A percentile compares a stretch with the other conserved stretches of the same genome.
Evolutionary conservation across 2,329 filamentous ascomycete genomes (phyloP).

Genomic region (Fusarium fracticaudum): DNA sequence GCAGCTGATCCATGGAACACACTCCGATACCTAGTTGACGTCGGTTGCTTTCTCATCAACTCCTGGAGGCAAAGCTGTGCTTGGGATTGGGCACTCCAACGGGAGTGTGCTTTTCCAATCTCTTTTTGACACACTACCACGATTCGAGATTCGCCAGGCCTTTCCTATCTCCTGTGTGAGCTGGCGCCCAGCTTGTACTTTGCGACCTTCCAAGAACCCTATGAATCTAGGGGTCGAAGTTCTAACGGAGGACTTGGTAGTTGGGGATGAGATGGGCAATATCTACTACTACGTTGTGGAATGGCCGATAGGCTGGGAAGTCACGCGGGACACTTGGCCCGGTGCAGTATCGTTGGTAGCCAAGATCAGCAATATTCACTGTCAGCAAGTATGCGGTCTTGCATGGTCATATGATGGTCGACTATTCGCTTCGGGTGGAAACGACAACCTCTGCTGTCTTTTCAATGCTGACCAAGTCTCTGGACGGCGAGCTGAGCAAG

Average conservation of each 20-base stretch:
- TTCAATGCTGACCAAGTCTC: slow-evolving; percentile 75
- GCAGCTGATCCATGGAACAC: slow-evolving; percentile 52
- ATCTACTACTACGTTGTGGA: slow-evolving; percentile 92
- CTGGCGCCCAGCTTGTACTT: slow-evolving; percentile 75
- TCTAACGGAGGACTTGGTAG: slow-evolving; percentile 82
- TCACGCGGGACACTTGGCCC: slow-evolving; percentile 73
- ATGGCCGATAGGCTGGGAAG: slow-evolving; percentile 76
- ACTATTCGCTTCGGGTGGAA: slow-evolving; percentile 86
- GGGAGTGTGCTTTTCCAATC: slow-evolving; percentile 83
- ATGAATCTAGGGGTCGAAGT: slow-evolving; percentile 60
- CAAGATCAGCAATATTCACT: slow-evolving; percentile 76
- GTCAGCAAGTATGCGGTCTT: slow-evolving; percentile 92
- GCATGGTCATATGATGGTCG: slow-evolving; percentile 82
- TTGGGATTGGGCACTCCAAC: slow-evolving; percentile 85
- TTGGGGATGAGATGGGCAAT: slow-evolving; percentile 84
- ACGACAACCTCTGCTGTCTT: slow-evolving; percentile 89
- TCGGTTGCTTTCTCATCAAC: slow-evolving; percentile 90
- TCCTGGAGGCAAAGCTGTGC: slow-evolving; percentile 78
- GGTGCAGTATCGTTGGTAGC: slow-evolving; percentile 82
- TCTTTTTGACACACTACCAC: slow-evolving; percentile 72
- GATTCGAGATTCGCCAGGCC: slow-evolving; percentile 80
- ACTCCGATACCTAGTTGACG: slow-evolving; percentile 68
- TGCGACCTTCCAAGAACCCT: slow-evolving; percentile 62
- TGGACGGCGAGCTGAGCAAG: slow-evolving; percentile 8
- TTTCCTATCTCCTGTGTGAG: slow-evolving; percentile 80